Evolutionary conservation across 2,329 filamentous ascomycete genomes (phyloP).

Genomic region (Fusarium kyushuense): DNA sequence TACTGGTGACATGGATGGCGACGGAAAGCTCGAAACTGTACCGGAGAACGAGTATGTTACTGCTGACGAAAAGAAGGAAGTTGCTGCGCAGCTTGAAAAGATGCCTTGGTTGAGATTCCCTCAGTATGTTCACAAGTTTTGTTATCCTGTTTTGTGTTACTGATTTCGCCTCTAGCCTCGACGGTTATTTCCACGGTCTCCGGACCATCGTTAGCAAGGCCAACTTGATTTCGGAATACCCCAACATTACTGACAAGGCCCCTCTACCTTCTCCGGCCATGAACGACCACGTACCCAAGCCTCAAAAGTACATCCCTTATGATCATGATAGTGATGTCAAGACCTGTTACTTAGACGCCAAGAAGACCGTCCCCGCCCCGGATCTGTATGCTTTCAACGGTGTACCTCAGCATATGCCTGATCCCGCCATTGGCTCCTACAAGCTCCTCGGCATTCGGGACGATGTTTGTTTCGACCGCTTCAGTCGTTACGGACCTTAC

Average conservation of each 20-base stretch:
- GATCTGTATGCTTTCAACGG: conserved; percentile 77
- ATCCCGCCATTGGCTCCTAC: conserved; percentile 82
- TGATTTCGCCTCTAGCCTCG: conserved; percentile 68
- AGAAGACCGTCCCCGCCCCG: conserved; percentile 68
- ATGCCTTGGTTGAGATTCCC: conserved; percentile 58
- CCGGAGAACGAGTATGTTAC: conserved; percentile 46
- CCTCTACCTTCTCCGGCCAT: conserved; percentile 53
- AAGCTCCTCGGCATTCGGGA: conserved; percentile 78
- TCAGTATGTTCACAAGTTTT: conserved; percentile 49
- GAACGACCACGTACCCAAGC: conserved; percentile 57
- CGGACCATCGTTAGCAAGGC: conserved; percentile 73
- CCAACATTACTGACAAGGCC: conserved; percentile 56
- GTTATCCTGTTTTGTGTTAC: background rate
- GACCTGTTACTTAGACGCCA: conserved; percentile 72
- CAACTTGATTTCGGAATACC: conserved; percentile 80
- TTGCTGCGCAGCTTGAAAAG: conserved; percentile 48
- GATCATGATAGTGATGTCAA: conserved; percentile 68
- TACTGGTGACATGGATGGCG: conserved; percentile 48
- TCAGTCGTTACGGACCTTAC: conserved; percentile 85
- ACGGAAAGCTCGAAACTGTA: conserved; percentile 45
- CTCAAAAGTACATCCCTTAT: conserved; percentile 74
- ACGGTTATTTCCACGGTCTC: conserved; percentile 83
- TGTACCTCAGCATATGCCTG: conserved; percentile 80
- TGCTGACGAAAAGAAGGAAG: conserved; percentile 48
- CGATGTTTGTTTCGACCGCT: conserved; percentile 89